These are phyloP conservation scores for Oryza glaberrima DNA, from an alignment of 176 grass and related monocot genomes.

Conservation along the genomic window DNA sequence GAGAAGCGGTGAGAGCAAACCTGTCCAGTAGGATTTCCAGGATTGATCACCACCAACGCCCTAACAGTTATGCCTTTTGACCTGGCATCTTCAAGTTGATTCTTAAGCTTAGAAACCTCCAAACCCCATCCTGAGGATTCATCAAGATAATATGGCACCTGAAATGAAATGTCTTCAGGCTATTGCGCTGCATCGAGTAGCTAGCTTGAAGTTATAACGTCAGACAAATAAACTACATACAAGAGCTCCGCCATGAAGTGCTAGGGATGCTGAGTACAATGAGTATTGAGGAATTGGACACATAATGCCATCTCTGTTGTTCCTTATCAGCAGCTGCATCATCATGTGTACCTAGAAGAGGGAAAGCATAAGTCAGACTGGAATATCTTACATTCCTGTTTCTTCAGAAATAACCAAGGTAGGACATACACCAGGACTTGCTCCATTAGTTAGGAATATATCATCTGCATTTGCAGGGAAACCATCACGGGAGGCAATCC, in stretches of 20 bases:
- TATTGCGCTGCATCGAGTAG: neutral
- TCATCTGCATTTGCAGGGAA: conserved; percentile 95
- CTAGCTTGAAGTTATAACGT: neutral
- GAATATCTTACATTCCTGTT: conserved; percentile 16
- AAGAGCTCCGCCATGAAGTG: conserved; percentile 95
- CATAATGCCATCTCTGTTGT: conserved; percentile 92
- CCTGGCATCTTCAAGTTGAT: conserved; percentile 82
- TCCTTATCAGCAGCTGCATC: conserved; percentile 95
- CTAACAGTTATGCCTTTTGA: conserved; percentile 84
- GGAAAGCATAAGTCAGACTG: conserved; percentile 28
- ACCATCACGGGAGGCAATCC: conserved; percentile 85
- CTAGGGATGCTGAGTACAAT: conserved; percentile 93
- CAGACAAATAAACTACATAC: conserved; percentile 54
- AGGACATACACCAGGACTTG: conserved; percentile 79
- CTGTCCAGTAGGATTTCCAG: conserved; percentile 98
- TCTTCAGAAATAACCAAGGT: conserved; percentile 25
- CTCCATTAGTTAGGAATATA: conserved; percentile 97
- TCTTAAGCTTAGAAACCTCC: conserved; percentile 87
- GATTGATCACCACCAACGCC: conserved; percentile 96
- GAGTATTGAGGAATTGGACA: conserved; percentile 97
- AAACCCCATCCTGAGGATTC: conserved; percentile 93
- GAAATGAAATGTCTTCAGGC: conserved; percentile 38
- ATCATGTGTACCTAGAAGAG: conserved; percentile 84
- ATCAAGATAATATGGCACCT: conserved; percentile 98
- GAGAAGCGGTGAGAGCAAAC: conserved; percentile 38